Evolutionary conservation across 2,329 filamentous ascomycete genomes (phyloP), one percentile per base, ranked within the genome.

Genomic region (Alternaria novae-zelandiae): DNA sequence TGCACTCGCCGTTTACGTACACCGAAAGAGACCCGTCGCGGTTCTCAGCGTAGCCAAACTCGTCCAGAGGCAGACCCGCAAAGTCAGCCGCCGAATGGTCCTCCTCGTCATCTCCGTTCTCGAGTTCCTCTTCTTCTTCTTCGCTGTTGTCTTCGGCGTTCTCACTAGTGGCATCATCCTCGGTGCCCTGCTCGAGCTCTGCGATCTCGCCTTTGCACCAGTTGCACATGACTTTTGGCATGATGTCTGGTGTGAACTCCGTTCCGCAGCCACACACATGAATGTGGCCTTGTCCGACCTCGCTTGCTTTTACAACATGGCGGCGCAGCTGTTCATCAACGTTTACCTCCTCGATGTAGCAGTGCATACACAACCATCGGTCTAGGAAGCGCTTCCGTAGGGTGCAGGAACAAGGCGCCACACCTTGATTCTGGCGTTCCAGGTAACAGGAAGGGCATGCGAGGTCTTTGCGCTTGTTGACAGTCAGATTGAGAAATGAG

Each of bases 321-420:
- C 26, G 36, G 9, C 23, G 12, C 1, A 57, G 26, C 8, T 53
- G 28, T 25, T 54, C 45, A 12, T 58, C 62, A 4, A 30, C 53
- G 2, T n/a, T 10, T 7, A 51, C 15, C 9, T 67, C 62, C 5
- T 54, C 30, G 11, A 49, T 30, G 44, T 65, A 66, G 41, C 69
- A 73, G 13, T 43, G 41, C 5, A 69, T n/a, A 43, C 70, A 73
- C 3, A 65, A 25, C 69, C 70, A 73, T 17, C 68, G 65, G 21
- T 67, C 66, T 7, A 73, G 57, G 25, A 70, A 68, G 5, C 54
- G 66, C n/a, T 61, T 59, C n/a, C 64, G 60, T 8, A 73, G 50
- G 15, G 66, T 73, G 45, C 70, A 73, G 9, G 65, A 62, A 26
- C 69, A 71, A 12, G 13, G 47, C 13, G 6, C 23, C 17, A 43